Percentiles rank a stretch among this genome's conserved stretches.
These are phyloP conservation scores for Babesia divergens DNA, from an alignment of 169 alveolate species.

Conservation along the genomic window DNA sequence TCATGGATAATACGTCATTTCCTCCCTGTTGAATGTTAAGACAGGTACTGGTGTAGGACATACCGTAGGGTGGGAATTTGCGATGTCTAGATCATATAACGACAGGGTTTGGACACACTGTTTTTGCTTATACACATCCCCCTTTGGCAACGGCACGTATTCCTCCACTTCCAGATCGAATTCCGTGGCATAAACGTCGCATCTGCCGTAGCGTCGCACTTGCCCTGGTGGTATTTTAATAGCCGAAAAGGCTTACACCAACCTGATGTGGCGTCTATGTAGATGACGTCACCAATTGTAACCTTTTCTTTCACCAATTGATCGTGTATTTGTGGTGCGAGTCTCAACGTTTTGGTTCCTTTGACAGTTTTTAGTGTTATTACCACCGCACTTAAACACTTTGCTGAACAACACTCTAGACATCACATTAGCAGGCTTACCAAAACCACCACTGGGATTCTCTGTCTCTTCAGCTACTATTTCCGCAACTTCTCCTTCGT, in stretches of 20 bases:
- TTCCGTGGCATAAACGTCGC: constrained; percentile 96
- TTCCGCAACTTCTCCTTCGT: constrained; percentile 76
- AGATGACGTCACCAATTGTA: constrained; percentile 94
- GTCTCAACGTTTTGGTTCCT: constrained; percentile 95
- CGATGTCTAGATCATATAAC: constrained; percentile 98
- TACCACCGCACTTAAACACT: constrained; percentile 91
- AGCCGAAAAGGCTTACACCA: constrained; percentile 1
- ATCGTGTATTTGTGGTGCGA: constrained; percentile 97
- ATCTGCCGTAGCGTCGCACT: constrained; percentile 97
- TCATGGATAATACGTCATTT: constrained; percentile 92
- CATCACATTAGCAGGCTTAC: not conserved
- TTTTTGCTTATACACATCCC: constrained; percentile 99
- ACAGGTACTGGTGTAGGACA: not conserved
- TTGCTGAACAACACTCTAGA: constrained; percentile 58
- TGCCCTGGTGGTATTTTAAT: constrained; percentile 42
- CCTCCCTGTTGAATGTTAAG: constrained; percentile 82
- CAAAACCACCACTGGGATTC: constrained; percentile 76
- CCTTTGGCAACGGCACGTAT: constrained; percentile 99
- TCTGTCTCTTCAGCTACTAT: constrained; percentile 79
- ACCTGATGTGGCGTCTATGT: constrained; percentile 97
- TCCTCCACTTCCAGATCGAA: constrained; percentile 99
- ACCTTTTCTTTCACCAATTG: constrained; percentile 96
- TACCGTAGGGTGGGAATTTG: constrained; percentile 96
- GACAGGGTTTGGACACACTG: constrained; percentile 99
- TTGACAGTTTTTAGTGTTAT: constrained; percentile 93